phyloP scores from a whole-genome alignment of 352 stramenopile species.

The Globisporangium rhizosaccharum region DNA sequence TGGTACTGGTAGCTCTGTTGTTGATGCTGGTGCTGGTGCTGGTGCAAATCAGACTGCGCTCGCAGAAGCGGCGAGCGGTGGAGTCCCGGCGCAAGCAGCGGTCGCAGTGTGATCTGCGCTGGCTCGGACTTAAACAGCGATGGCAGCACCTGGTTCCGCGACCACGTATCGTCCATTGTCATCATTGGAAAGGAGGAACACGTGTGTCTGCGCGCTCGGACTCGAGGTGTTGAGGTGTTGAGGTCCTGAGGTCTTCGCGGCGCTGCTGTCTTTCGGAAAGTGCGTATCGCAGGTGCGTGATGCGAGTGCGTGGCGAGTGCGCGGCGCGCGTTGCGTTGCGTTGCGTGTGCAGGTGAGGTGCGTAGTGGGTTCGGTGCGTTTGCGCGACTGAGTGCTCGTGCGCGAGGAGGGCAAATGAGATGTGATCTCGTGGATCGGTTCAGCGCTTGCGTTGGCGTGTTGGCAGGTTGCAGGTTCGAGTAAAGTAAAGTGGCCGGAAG shows the following conservation, averaged over 20 bases:
- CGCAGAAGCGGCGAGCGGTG: not conserved
- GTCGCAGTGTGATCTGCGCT: slow-evolving; percentile 2
- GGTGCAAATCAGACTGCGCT: not conserved
- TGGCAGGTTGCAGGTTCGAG: too few species aligned
- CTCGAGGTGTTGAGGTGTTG: too few species aligned
- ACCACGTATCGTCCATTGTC: slow-evolving; percentile 4
- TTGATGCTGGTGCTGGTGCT: not conserved
- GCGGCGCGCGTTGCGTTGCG: not conserved
- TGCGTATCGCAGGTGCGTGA: not conserved
- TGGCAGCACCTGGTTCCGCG: slow-evolving; percentile 4
- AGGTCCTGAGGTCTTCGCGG: too few species aligned
- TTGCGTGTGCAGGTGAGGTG: too few species aligned
- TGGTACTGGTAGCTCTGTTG: not conserved
- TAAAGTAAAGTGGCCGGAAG: too few species aligned
- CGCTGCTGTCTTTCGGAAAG: not conserved
- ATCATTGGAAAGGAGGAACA: not conserved
- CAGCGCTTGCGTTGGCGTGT: not conserved
- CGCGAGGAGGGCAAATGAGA: too few species aligned
- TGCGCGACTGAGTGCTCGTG: slow-evolving; percentile 1
- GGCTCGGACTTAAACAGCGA: slow-evolving; percentile 8
- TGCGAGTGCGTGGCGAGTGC: not conserved
- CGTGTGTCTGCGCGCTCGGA: not conserved
- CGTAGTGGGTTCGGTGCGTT: not conserved
- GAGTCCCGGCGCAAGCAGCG: slow-evolving; percentile 2
- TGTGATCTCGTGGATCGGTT: not conserved